These are phyloP conservation scores for Botrytis hyacinthi DNA, from an alignment of 2,329 filamentous ascomycete genomes.

Conservation along the genomic window DNA sequence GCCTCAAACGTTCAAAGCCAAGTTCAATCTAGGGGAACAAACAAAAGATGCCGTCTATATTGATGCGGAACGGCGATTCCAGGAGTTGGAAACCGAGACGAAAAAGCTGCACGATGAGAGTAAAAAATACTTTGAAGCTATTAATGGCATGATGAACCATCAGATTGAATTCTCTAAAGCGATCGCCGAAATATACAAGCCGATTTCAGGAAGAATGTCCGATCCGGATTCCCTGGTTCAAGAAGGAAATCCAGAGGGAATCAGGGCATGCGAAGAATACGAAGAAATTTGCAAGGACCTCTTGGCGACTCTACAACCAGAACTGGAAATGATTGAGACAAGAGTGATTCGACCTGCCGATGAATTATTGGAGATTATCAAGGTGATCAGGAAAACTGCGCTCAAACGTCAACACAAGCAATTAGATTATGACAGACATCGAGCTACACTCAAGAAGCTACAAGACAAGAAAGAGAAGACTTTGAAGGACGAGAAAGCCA, in stretches of 20 bases:
- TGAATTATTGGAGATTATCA: slow-evolving; percentile 91
- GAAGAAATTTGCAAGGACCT: slow-evolving; percentile 86
- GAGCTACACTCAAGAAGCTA: slow-evolving; percentile 81
- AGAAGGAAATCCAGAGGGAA: slow-evolving; percentile 89
- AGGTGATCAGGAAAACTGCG: slow-evolving; percentile 85
- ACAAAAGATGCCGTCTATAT: slow-evolving; percentile 94
- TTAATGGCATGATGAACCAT: slow-evolving; percentile 95
- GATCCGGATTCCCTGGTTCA: slow-evolving; percentile 80
- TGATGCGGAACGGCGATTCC: slow-evolving; percentile 89
- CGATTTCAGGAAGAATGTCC: slow-evolving; percentile 92
- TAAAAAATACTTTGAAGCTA: slow-evolving; percentile 94
- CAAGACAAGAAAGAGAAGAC: slow-evolving; percentile 97
- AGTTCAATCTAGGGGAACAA: slow-evolving; percentile 93
- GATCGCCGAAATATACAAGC: slow-evolving; percentile 95
- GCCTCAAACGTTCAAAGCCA: slow-evolving; percentile 86
- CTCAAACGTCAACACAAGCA: slow-evolving; percentile 96
- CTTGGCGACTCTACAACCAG: slow-evolving; percentile 81
- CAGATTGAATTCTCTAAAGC: slow-evolving; percentile 98
- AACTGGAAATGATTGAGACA: slow-evolving; percentile 95
- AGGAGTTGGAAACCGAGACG: slow-evolving; percentile 91
- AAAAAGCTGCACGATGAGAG: slow-evolving; percentile 97
- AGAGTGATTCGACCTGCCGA: slow-evolving; percentile 89
- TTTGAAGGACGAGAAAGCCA: slow-evolving; percentile 93
- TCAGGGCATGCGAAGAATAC: slow-evolving; percentile 94
- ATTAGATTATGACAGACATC: slow-evolving; percentile 90